These are phyloP conservation scores for Coniochaeta sp. DNA, from an alignment of 2,329 filamentous ascomycete species.

Conservation along the genomic window DNA sequence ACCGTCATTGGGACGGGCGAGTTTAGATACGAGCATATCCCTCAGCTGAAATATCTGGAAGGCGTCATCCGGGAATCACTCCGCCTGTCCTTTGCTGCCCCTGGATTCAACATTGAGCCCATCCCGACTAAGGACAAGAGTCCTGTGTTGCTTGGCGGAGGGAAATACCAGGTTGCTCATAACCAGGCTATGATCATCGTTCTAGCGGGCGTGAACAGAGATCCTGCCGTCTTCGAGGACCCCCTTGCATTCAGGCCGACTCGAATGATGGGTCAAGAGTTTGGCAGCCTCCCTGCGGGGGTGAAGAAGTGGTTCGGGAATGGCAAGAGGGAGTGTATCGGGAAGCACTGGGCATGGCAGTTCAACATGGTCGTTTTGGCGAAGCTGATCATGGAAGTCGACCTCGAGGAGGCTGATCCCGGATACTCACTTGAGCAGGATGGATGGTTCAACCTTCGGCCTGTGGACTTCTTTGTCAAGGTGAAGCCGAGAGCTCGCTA, in stretches of 20 bases:
- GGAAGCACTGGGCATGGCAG: conserved; percentile 41
- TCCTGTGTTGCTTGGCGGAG: conserved; percentile 38
- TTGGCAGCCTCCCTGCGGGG: conserved; percentile 32
- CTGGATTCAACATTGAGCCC: conserved; percentile 47
- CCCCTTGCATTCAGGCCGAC: conserved; percentile 38
- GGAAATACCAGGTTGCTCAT: conserved; percentile 41
- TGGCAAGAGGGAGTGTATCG: conserved; percentile 44
- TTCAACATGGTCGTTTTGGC: conserved; percentile 35
- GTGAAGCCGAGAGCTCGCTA: conserved; percentile 28
- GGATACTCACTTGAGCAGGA: conserved; percentile 35
- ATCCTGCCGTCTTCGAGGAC: conserved; percentile 39
- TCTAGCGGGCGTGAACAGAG: conserved; percentile 42
- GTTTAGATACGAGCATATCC: conserved; percentile 39
- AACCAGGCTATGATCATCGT: conserved; percentile 43
- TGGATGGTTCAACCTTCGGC: conserved; percentile 46
- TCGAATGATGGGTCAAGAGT: conserved; percentile 39
- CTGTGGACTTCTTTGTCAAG: conserved; percentile 35
- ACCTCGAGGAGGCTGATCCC: conserved; percentile 35
- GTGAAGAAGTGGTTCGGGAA: conserved; percentile 46
- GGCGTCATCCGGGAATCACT: conserved; percentile 48
- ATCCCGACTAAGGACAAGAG: conserved; percentile 30
- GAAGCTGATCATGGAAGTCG: conserved; percentile 34
- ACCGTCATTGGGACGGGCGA: conserved; percentile 37
- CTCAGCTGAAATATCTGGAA: conserved; percentile 45
- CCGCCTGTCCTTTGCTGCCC: conserved; percentile 46